Evolutionary conservation across 441 rosid species (phyloP).

Genomic region (Populus trichocarpa): DNA sequence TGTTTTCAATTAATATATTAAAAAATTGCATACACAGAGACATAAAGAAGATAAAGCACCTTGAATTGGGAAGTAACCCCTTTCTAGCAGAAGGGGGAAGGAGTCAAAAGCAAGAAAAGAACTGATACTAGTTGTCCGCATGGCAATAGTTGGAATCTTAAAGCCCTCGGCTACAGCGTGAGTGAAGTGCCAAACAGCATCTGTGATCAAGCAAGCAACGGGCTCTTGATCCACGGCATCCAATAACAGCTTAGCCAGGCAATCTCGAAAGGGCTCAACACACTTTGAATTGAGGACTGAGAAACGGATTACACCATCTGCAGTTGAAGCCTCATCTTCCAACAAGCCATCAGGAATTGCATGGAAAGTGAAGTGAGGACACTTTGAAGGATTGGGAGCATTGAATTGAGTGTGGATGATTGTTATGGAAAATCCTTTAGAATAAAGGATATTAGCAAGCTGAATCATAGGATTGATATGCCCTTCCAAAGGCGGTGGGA

Average conservation of each 20-base stretch:
- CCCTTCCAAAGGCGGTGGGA: conserved; percentile 56
- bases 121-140: conserved; percentile 44
- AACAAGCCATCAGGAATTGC: conserved; percentile 38
- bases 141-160: conserved; percentile 47
- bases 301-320: conserved; percentile 28
- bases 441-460: conserved; percentile 44
- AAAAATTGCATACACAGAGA: too few species aligned
- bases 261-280: conserved; percentile 38
- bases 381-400: conserved; percentile 41
- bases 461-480: conserved; percentile 59
- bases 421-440: conserved; percentile 55
- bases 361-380: conserved; percentile 55
- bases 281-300: conserved; percentile 38
- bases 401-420: conserved; percentile 51
- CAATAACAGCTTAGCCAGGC: conserved; percentile 36
- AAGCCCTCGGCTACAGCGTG: conserved; percentile 38
- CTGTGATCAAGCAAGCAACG: conserved; percentile 52
- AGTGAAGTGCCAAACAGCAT: conserved; percentile 51
- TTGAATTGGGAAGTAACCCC: conserved; percentile 52
- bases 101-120: conserved; percentile 48
- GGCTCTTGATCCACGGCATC: conserved; percentile 29
- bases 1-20: too few species aligned
- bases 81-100: conserved; percentile 43
- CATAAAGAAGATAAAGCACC: conserved; percentile 17
- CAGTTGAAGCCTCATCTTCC: conserved; percentile 15